Evolutionary conservation across 1,139 yeast species (phyloP).

Genomic region (Taphrina wiesneri): DNA sequence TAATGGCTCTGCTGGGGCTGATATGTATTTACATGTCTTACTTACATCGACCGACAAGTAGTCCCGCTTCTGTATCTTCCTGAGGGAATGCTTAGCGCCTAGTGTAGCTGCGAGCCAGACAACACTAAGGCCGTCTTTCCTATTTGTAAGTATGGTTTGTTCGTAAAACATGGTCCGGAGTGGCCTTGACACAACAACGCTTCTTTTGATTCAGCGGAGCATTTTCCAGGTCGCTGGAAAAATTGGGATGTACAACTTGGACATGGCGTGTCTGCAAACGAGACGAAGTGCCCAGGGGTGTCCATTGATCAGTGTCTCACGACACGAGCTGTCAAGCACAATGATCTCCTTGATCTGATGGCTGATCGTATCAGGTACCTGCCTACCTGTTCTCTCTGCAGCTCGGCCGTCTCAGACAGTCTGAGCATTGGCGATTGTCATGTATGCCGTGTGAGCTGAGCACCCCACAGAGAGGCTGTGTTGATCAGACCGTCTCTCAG

Average conservation of each 20-base stretch:
- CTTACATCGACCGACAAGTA: constrained; percentile 41
- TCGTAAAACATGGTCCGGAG: constrained; percentile 34
- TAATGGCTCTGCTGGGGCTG: constrained; percentile 42
- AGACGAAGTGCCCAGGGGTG: background rate
- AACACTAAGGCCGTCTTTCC: constrained; percentile 36
- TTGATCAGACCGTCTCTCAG: too few relatives aligned
- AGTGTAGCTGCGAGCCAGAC: constrained; percentile 42
- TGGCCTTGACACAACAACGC: background rate
- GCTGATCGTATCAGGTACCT: too few relatives aligned
- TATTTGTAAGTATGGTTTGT: constrained; percentile 35
- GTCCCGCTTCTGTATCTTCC: constrained; percentile 40
- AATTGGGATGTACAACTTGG: background rate
- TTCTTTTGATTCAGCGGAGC: too few relatives aligned
- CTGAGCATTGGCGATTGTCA: too few relatives aligned
- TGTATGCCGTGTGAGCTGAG: too few relatives aligned
- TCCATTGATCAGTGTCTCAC: background rate
- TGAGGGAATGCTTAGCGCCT: constrained; percentile 40
- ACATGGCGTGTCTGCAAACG: background rate
- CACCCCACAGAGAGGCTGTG: too few relatives aligned
- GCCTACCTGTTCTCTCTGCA: too few relatives aligned
- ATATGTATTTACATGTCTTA: constrained; percentile 40
- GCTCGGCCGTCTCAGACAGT: background rate
- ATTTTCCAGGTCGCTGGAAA: too few relatives aligned
- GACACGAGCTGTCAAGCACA: background rate
- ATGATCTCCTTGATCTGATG: too few relatives aligned